Base-by-base conservation (phyloP, 805 yeast species). In the Wickerhamomyces ciferrii region DNA sequence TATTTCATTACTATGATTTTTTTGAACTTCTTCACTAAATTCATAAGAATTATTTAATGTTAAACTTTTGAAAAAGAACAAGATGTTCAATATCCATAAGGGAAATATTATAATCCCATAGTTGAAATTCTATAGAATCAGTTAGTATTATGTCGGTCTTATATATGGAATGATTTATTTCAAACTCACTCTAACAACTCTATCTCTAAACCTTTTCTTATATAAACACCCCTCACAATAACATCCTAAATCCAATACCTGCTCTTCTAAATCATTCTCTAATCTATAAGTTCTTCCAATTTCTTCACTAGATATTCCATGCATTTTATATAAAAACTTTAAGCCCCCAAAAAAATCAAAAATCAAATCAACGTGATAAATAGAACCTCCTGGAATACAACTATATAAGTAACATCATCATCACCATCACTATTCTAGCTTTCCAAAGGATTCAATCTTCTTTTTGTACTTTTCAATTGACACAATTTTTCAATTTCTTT, bases 161-260 rank as follows among this genome's bases (percentile, higher is more conserved):
- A n/a, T n/a, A n/a, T n/a, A n/a, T n/a, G n/a, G n/a, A n/a, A n/a
- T n/a, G n/a, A n/a, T n/a, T n/a, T n/a, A n/a, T n/a, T n/a, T n/a
- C n/a, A 6, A 2, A 55, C 59, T 48, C 41, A 54, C 61, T 0
- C 24, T 51, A 3, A 21, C 20, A 3, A 57, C 55, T 10, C 24
- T 44, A 6, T 43, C 53, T 3, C 29, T 25, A 29, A 43, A 39
- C 4, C 27, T 18, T 24, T 53, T 44, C 36, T 46, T 54, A 40
- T 43, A 59, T 14, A 45, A 21, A 31, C 62, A 59, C 14, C 44
- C 31, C 2, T 42, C 49, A 44, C 62, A 59, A 32, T 53, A 54
- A 36, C 62, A 59, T 25, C 35, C 24, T 1, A 48, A 43, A 31
- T 58, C 61, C 18, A 29, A 7, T 14, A 4, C 34, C 44, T 1